Conservation (phyloP, 345 rosid genomes). For the Hibiscus trionum region DNA sequence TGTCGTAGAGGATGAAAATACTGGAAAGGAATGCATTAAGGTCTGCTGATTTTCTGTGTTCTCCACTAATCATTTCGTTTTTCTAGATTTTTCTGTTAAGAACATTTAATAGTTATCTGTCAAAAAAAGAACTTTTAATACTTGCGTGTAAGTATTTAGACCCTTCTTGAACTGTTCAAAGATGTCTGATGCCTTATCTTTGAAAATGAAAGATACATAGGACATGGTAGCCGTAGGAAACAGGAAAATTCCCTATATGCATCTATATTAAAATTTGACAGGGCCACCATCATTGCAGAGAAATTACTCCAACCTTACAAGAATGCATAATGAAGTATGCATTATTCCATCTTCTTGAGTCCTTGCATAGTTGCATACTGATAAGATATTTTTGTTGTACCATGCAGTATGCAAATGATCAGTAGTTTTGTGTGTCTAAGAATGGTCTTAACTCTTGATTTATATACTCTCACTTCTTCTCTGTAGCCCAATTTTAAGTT, state of each 20-base stretch:
- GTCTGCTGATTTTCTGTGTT: conserved; percentile 25
- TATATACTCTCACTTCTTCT: no score
- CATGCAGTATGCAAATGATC: neutral
- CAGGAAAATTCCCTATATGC: neutral
- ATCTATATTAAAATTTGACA: neutral
- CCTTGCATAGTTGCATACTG: neutral
- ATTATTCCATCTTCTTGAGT: neutral
- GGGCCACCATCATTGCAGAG: neutral
- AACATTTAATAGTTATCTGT: no score
- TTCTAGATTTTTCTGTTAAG: neutral
- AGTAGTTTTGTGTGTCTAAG: no score
- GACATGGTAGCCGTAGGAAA: neutral
- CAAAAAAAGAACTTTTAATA: neutral
- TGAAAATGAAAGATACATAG: neutral
- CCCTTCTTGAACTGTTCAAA: neutral
- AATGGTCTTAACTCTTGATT: no score
- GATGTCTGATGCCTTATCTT: neutral
- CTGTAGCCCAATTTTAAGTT: neutral
- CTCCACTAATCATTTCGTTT: neutral
- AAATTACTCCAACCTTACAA: neutral
- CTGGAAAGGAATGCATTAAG: conserved; percentile 98
- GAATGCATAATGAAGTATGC: neutral
- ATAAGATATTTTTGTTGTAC: neutral
- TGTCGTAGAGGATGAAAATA: conserved; percentile 90
- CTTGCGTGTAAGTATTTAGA: neutral